These are phyloP conservation scores for Globisporangium viniferum DNA, from an alignment of 352 stramenopile genomes.

Conservation along the genomic window DNA sequence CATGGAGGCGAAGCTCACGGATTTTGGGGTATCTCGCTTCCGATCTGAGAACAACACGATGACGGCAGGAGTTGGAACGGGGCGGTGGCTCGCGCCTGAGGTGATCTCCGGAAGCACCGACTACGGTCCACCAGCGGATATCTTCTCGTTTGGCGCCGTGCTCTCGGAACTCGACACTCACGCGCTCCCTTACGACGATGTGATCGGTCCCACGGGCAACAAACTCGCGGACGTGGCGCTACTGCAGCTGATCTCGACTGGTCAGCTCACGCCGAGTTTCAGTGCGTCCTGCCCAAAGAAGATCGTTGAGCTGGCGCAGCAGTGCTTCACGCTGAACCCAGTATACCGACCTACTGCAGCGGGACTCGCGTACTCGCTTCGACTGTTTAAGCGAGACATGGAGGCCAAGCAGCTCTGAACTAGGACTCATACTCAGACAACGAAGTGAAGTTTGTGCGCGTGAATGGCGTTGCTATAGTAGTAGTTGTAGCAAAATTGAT, in stretches of 20 bases:
- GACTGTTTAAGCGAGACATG: background rate
- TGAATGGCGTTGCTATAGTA: no score
- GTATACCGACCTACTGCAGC: background rate
- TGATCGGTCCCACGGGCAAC: conserved; percentile 15
- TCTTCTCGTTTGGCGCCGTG: conserved; percentile 47
- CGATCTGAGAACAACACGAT: conserved; percentile 46
- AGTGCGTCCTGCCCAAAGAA: conserved; percentile 19
- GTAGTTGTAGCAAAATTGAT: no score
- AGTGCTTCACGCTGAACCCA: conserved; percentile 2
- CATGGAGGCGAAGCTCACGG: conserved; percentile 50
- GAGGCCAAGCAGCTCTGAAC: background rate
- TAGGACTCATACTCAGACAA: background rate
- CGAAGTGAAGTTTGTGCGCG: no score
- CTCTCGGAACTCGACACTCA: conserved; percentile 51
- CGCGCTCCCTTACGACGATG: conserved; percentile 38
- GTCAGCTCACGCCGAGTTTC: conserved; percentile 23
- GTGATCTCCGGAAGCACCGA: conserved; percentile 23
- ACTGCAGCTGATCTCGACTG: conserved; percentile 31
- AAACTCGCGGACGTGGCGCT: conserved; percentile 33
- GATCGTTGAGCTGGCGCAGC: conserved; percentile 26
- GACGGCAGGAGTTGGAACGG: conserved; percentile 18
- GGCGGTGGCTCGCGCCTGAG: conserved; percentile 3
- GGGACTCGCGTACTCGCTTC: background rate
- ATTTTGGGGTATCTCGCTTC: conserved; percentile 55
- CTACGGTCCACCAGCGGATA: conserved; percentile 32